Conservation (phyloP, 768 basidiomycete species). For the Lactarius hatsudake region DNA sequence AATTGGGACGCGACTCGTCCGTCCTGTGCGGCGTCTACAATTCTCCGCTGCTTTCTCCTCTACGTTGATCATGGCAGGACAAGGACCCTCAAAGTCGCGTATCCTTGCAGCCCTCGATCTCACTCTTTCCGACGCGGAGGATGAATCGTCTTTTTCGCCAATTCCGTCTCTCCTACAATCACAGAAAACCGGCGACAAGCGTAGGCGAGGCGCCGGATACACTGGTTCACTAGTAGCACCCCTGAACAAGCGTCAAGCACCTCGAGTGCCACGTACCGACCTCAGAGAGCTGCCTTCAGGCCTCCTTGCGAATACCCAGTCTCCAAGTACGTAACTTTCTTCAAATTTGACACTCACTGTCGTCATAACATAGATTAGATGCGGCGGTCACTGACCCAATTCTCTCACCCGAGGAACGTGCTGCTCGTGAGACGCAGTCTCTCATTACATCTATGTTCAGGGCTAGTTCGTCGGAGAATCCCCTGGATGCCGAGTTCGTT, state of each 20-base stretch:
- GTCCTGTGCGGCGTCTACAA: background rate
- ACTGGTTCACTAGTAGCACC: background rate
- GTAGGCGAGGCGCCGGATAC: slow-evolving; percentile 18
- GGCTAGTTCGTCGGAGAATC: background rate
- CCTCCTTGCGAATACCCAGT: slow-evolving; percentile 21
- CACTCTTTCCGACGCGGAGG: background rate
- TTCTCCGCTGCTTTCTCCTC: background rate
- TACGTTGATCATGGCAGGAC: slow-evolving; percentile 3
- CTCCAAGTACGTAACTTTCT: slow-evolving; percentile 12
- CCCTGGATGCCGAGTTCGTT: slow-evolving; percentile 34
- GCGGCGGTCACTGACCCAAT: slow-evolving; percentile 8
- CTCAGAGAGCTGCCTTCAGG: slow-evolving; percentile 13
- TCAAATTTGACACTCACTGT: too few relatives aligned
- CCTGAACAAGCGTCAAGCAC: slow-evolving; percentile 20
- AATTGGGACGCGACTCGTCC: background rate
- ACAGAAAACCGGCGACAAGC: slow-evolving; percentile 9
- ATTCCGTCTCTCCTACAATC: background rate
- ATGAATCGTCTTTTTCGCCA: background rate
- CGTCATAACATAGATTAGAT: slow-evolving; percentile 1
- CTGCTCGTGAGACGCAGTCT: slow-evolving; percentile 9
- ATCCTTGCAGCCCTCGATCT: slow-evolving; percentile 27
- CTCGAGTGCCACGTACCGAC: background rate
- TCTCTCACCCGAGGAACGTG: slow-evolving; percentile 18
- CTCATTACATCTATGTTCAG: background rate
- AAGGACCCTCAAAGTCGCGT: slow-evolving; percentile 22